phyloP scores from a whole-genome alignment of 1,284 basidiomycete genomes.

The Sanghuangporus baumii region DNA sequence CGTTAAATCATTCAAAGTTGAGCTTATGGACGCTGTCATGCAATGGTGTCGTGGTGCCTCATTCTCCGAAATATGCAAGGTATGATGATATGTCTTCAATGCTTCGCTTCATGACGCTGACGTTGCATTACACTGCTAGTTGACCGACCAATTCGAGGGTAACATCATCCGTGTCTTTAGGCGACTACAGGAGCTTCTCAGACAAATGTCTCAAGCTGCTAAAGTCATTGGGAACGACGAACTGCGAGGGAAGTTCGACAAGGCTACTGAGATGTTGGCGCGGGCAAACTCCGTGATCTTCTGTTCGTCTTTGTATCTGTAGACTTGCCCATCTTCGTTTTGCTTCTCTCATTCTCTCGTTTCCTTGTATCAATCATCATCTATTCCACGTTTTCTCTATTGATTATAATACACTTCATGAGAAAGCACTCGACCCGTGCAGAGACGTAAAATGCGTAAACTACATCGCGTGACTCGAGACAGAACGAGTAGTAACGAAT shows the following conservation, averaged over 20 bases:
- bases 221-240: slow-evolving; percentile 96
- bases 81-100: slow-evolving; percentile 29
- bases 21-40: slow-evolving; percentile 95
- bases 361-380: not conserved
- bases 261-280: slow-evolving; percentile 84
- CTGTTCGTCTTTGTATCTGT: slow-evolving; percentile 81
- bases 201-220: slow-evolving; percentile 93
- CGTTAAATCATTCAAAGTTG: slow-evolving; percentile 94
- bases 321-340: slow-evolving; percentile 13
- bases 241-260: slow-evolving; percentile 87
- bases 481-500: not conserved
- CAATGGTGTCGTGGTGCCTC: slow-evolving; percentile 98
- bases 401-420: not conserved
- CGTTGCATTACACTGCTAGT: slow-evolving; percentile 35
- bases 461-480: not conserved
- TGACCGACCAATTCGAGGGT: slow-evolving; percentile 96
- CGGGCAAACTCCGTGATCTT: slow-evolving; percentile 92
- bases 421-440: not conserved
- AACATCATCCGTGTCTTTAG: slow-evolving; percentile 93
- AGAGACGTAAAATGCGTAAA: not conserved
- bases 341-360: not conserved
- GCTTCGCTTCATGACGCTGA: not conserved
- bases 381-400: not conserved
- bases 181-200: slow-evolving; percentile 86
- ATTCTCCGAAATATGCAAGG: slow-evolving; percentile 95